Evolutionary conservation across 116 monocot genomes (phyloP), one percentile per base, ranked within the genome.

Genomic region (Papilionanthe hybrid): DNA sequence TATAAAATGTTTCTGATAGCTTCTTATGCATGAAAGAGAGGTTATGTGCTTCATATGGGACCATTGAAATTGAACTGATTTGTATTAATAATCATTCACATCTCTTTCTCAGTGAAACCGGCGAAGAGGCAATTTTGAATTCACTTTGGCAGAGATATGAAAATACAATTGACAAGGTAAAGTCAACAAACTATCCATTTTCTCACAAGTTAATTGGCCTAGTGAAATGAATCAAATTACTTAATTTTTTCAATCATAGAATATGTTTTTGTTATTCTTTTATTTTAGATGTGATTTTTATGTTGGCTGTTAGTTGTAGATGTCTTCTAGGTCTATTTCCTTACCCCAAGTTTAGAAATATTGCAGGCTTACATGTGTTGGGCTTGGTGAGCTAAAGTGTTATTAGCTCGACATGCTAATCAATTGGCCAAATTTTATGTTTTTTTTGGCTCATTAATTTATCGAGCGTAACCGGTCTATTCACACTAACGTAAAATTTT

Each of bases 141-240:
- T 83, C 76, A 79, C 87, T 98, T 83, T 98, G 98, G 98, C 92
- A 92, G 76, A 87, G 81, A 88, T 98, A 98, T 66, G 88, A 98
- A 60, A 83, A 83, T 87, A 76, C 87, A 28, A 82, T 93, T 75
- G 94, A 94, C 77, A 98, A 98, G 98, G 98, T 98, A 88, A 48
- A 27, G 8, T 37, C 49, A 28, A 49, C 23, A 50, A 49, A 49
- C 23, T 11, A 1, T 1, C 7, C 7, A n/a, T 19, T 72, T 73
- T 73, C 22, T 27, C 9, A 10, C 65, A 65, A 10, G 1, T 65
- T 65, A 23, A 2, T 8, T 25, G 25, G 65, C 10, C 7, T 15
- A 65, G 65, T 65, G 25, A 65, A 65, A 9, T 65, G 9, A 65
- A 25, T 5, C 13, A 7, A 60, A 60, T 60, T 58, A 58, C 20